Base-by-base conservation (phyloP, 1,284 basidiomycete species). In the Cystobasidium slooffiae region DNA sequence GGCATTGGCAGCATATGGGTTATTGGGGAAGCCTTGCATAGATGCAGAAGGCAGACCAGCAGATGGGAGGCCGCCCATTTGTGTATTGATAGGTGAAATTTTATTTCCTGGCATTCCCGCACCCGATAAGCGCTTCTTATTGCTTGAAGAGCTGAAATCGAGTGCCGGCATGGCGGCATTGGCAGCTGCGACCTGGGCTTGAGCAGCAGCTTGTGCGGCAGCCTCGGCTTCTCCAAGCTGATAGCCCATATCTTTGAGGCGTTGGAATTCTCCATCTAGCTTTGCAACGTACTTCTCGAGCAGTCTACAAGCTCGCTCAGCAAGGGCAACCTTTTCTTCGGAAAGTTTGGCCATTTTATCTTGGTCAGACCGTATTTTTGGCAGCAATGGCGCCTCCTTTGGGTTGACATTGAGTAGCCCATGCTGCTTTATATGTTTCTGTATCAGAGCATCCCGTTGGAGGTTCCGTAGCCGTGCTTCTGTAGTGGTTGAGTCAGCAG, bases 221-320 rank as follows among this genome's bases (percentile, higher is more conserved):
- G 69, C 69, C 55, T 72, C 69, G 24, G 69, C 69, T 46, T 73
- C 70, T 6, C 70, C 70, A 37, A 73, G 49, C 22, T 73, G 63
- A 63, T 73, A 73, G 41, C 70, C 70, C 70, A 73, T 65, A 47
- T 73, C 70, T 18, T 73, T 73, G 52, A 73, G 63, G 12, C 70
- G 49, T 43, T 65, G 51, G 24, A 75, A 64, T 31, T 75, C 75
- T 12, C 37, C 68, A 46, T 72, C 69, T 8, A 75, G 65, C 51
- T 58, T 51, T 6, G 24, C 56, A 31, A 75, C 55, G 41, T 72
- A 65, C 58, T 67, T 22, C 4, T 78, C 49, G 5, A 80, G 76
- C 3, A 80, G 74, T 10, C 76, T 77, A 49, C 79, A 78, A 20
- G 79, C 79, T 5, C 79, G 68, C 46, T 80, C 79, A 14, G 75